phyloP scores from a whole-genome alignment of 1,284 basidiomycete species.

The Cutaneotrichosporon cavernicola region DNA sequence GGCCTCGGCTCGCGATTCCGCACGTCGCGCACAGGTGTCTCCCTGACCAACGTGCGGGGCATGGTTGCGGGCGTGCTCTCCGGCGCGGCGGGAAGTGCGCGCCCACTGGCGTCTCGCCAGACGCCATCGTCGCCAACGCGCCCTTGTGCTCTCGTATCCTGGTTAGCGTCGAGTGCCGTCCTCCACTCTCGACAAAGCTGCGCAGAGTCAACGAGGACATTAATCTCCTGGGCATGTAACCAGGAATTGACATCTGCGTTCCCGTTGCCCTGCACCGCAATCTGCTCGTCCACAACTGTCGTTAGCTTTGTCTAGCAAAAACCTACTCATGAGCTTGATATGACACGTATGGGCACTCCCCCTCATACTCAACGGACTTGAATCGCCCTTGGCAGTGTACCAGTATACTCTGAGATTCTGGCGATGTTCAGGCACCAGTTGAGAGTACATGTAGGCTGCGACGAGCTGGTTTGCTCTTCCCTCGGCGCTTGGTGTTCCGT shows the following conservation, averaged over 20 bases:
- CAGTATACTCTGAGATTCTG: constrained; percentile 64
- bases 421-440: constrained; percentile 55
- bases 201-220: constrained; percentile 67
- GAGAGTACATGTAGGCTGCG: constrained; percentile 62
- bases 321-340: constrained; percentile 63
- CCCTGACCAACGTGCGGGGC: constrained; percentile 6
- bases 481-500: constrained; percentile 56
- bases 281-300: constrained; percentile 60
- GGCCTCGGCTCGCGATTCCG: constrained; percentile 2
- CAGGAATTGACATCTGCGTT: constrained; percentile 64
- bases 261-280: constrained; percentile 59
- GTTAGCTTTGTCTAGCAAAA: background rate
- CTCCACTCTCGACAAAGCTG: constrained; percentile 63
- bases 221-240: constrained; percentile 73
- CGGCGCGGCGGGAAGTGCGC: background rate
- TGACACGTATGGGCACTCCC: constrained; percentile 69
- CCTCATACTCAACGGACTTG: constrained; percentile 63
- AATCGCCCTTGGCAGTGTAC: constrained; percentile 60
- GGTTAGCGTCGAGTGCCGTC: constrained; percentile 62
- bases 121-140: constrained; percentile 35
- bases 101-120: constrained; percentile 35
- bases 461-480: constrained; percentile 73
- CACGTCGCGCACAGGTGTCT: constrained; percentile 7
- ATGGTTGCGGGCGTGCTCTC: constrained; percentile 6
- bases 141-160: constrained; percentile 66